Evolutionary conservation across 192 early-diverging fungal genomes (phyloP), one percentile per base, ranked within the genome.

Genomic region (Linnemannia elongata): DNA sequence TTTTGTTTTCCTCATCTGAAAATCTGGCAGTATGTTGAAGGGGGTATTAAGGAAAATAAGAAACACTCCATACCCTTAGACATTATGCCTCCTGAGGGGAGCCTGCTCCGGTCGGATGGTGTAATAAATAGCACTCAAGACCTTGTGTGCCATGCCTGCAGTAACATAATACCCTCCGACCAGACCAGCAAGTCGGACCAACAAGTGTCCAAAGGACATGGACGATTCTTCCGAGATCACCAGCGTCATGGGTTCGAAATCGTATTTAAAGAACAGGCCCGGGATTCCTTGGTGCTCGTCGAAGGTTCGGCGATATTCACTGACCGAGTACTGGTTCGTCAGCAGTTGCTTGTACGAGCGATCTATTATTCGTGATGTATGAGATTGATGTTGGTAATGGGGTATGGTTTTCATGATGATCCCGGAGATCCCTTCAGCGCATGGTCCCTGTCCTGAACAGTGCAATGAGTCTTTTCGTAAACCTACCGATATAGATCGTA

Each of bases 251-350:
- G 98, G 94, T 87, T 99, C 97, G 81, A 99, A 94, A 45, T 95
- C 94, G 83, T 97, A 99, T 81, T 96, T 97, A 70, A 99, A 95
- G 78, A 98, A 98, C 60, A 98, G 92, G n/a, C 92, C 92, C 41
- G 90, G 90, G 0, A 89, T 20, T 0, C 85, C 88, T 27, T 63
- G 39, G 72, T 88, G 71, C 45, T 86, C 88, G 35, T 20, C 69
- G 41, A 85, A 88, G 1, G 79, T 22, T 7, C 80, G 91, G 78
- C 93, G 93, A 45, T 90, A 93, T 81, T 98, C 97, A 38, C 96
- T 98, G 3, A 98, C 97, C 17, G 97, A 96, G 87, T 98, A 99
- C 87, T 99, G 98, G 88, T 96, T 97, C 35, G 98, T 98, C n/a
- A 93, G 55, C 41, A 99, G 77, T 4, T 89, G 76, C 45, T 85